Conservation (phyloP, 2,329 filamentous ascomycete genomes). For the Talaromyces sp. region DNA sequence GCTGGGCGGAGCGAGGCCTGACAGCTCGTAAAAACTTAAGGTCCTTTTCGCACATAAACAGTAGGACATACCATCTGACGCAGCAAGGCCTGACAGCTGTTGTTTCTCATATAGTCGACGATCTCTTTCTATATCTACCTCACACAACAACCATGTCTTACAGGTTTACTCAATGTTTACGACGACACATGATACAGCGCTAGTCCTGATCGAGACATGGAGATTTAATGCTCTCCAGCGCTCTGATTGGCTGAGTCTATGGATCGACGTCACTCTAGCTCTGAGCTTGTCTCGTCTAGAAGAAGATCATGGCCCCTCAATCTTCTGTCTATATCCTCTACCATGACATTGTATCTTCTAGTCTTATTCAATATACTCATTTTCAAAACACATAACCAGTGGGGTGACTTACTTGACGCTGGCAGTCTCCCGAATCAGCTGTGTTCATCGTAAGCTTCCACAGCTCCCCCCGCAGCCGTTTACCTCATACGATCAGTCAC, state of each 20-base stretch:
- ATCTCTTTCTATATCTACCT: too few species aligned
- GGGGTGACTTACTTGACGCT: background rate
- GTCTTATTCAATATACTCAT: too few species aligned
- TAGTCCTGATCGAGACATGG: background rate
- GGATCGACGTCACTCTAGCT: conserved; percentile 7
- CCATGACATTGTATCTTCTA: too few species aligned
- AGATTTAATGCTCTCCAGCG: background rate
- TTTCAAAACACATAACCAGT: background rate
- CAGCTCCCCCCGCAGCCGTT: conserved; percentile 2
- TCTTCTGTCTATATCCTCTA: background rate
- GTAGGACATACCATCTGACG: too few species aligned
- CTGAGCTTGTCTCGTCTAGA: background rate
- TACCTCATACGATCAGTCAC: conserved; percentile 5
- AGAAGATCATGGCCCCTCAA: background rate
- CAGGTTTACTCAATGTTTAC: background rate
- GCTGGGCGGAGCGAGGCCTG: too few species aligned
- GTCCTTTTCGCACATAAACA: too few species aligned
- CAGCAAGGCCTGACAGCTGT: too few species aligned
- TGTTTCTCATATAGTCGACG: too few species aligned
- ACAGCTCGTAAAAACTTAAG: too few species aligned
- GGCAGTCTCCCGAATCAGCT: background rate
- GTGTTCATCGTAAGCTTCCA: background rate
- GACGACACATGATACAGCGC: background rate
- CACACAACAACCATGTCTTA: too few species aligned
- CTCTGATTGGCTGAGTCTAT: conserved; percentile 4